A percentile compares a stretch with the other conserved stretches of the same genome.
phyloP scores from a whole-genome alignment of 345 rosid species.

The Acer campestre region DNA sequence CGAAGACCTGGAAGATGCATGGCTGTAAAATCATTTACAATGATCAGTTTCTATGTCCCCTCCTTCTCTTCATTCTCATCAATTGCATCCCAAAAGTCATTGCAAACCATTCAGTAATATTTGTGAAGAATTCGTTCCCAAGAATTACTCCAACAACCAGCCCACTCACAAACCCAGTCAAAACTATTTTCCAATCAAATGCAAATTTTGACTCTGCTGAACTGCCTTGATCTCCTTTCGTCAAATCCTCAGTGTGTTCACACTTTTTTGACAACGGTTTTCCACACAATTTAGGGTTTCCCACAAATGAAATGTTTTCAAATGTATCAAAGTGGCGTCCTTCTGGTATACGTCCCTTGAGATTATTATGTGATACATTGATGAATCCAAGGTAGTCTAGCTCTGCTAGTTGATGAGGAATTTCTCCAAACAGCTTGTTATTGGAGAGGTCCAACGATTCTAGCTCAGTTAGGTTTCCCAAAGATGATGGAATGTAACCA shows the following conservation, averaged over 20 bases:
- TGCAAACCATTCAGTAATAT: constrained; percentile 13
- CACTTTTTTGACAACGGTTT: not conserved
- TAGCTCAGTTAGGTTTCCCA: no score
- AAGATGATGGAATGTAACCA: no score
- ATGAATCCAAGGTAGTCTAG: not conserved
- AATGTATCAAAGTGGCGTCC: not conserved
- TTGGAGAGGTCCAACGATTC: no score
- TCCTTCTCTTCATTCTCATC: not conserved
- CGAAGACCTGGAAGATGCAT: no score
- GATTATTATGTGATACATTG: no score
- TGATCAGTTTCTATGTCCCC: not conserved
- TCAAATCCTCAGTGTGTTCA: not conserved
- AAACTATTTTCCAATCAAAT: constrained; percentile 15
- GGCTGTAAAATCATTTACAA: no score
- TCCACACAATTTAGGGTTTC: not conserved
- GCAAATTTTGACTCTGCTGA: not conserved
- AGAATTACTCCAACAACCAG: constrained; percentile 7
- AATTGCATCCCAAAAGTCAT: not conserved
- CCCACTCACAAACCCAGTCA: constrained; percentile 15
- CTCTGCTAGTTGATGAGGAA: not conserved
- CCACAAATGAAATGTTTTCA: not conserved
- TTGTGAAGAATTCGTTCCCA: not conserved
- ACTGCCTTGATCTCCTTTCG: not conserved
- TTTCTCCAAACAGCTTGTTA: no score
- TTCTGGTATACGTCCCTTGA: no score